These are phyloP conservation scores for Gamarada debralockiae DNA, from an alignment of 495 filamentous ascomycete genomes.

Conservation along the genomic window DNA sequence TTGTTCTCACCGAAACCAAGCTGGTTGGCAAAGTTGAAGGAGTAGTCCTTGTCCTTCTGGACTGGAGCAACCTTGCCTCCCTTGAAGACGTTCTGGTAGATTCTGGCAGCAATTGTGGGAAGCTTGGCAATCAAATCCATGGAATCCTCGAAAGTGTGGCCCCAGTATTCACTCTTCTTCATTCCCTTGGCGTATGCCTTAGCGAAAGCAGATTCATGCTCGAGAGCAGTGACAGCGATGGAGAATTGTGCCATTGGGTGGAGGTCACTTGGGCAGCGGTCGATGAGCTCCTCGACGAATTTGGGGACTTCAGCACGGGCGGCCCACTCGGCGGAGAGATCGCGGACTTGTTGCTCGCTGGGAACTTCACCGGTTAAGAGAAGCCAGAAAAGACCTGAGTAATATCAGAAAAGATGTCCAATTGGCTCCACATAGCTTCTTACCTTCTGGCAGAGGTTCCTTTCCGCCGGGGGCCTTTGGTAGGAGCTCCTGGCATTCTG, in stretches of 20 bases:
- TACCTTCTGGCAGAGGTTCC: conserved; percentile 94
- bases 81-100: conserved; percentile 99
- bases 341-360: conserved; percentile 94
- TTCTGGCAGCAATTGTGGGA: conserved; percentile 92
- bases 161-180: conserved; percentile 99
- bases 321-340: conserved; percentile 97
- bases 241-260: conserved; percentile 99
- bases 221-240: conserved; percentile 92
- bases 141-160: conserved; percentile 97
- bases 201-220: conserved; percentile 95
- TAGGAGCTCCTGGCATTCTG: conserved; percentile 94
- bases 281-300: conserved; percentile 97
- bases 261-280: conserved; percentile 96
- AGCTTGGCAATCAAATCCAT: conserved; percentile 99
- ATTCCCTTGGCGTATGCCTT: conserved; percentile 98
- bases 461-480: conserved; percentile 93
- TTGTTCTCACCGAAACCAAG: conserved; percentile 92
- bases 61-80: conserved; percentile 95
- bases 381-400: conserved; percentile 93
- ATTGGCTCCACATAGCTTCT: conserved; percentile 10
- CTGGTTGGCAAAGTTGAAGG: conserved; percentile 98
- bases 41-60: conserved; percentile 97
- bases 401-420: conserved; percentile 1
- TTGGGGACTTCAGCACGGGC: conserved; percentile 93
- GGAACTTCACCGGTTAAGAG: conserved; percentile 96